phyloP scores from a whole-genome alignment of 2,329 filamentous ascomycete species.

The Scedosporium minutisporum region DNA sequence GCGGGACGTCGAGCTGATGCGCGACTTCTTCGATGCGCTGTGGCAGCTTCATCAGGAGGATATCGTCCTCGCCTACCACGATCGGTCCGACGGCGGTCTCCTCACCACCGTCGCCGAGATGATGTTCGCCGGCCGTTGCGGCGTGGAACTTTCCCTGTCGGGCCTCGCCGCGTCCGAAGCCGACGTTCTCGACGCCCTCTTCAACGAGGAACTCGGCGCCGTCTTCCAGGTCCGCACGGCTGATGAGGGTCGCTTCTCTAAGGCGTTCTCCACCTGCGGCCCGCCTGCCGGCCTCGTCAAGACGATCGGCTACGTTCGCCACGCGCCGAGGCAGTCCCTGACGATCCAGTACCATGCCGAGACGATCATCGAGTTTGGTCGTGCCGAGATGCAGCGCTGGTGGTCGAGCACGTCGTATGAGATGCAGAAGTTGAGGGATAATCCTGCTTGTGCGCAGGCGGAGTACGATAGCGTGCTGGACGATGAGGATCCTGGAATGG shows the following conservation, averaged over 20 bases:
- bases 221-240: slow-evolving; percentile 88
- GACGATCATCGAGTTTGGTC: slow-evolving; percentile 58
- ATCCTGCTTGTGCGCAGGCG: slow-evolving; percentile 73
- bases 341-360: slow-evolving; percentile 63
- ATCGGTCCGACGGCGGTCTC: slow-evolving; percentile 85
- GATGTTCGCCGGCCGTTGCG: slow-evolving; percentile 94
- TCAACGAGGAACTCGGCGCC: slow-evolving; percentile 93
- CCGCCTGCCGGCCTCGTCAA: slow-evolving; percentile 72
- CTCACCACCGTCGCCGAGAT: slow-evolving; percentile 89
- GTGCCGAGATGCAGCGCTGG: slow-evolving; percentile 69
- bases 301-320: slow-evolving; percentile 71
- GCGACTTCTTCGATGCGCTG: slow-evolving; percentile 86
- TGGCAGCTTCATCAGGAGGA: slow-evolving; percentile 49
- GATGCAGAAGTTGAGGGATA: slow-evolving; percentile 86
- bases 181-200: slow-evolving; percentile 66
- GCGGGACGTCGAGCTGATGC: slow-evolving; percentile 67
- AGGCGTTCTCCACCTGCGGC: slow-evolving; percentile 84
- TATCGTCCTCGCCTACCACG: slow-evolving; percentile 83
- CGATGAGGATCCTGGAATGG: slow-evolving; percentile 68
- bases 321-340: slow-evolving; percentile 62
- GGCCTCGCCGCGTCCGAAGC: slow-evolving; percentile 48
- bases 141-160: slow-evolving; percentile 63
- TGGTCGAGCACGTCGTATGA: slow-evolving; percentile 85
- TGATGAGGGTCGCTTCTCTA: slow-evolving; percentile 76
- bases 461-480: slow-evolving; percentile 72